Evolutionary conservation across 2,329 filamentous ascomycete species (phyloP), one percentile per base, ranked within the genome.

Genomic region (Calycina marina): DNA sequence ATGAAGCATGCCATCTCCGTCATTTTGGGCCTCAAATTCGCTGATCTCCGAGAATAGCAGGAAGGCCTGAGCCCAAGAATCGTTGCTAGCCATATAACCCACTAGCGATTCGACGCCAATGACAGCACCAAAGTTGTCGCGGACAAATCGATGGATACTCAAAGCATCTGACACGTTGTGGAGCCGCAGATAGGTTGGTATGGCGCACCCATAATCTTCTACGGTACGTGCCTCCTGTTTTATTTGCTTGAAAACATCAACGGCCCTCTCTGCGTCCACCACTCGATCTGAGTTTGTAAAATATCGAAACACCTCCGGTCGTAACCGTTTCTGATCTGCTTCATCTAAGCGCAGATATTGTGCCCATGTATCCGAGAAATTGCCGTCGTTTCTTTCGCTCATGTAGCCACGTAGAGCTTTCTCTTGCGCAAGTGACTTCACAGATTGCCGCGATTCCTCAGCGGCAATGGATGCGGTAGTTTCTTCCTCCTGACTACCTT

Each of bases 191-290:
- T 62, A 56, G 14, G 65, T 58, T 26, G 52, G 51, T 14, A 63
- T 56, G 15, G 60, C 55, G 25, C 54, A 46, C 31, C 55, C 45
- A 44, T 68, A 72, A 32, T 63, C 58, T 4, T 52, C 49, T 5
- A 51, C 42, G 2, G 51, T 55, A 15, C 62, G 59, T 22, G 54
- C 34, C 6, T 52, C 33, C 17, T 28, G 15, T n/a, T 31, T 31
- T 9, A 48, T 24, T 6, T 22, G 22, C 16, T 59, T 46, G 42
- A 71, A 71, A 6, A 71, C 38, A n/a, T 53, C 39, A 30, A 60
- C 52, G 12, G 56, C 52, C 28, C 62, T 58, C 35, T 55, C 53
- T 10, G 57, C 50, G 44, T 68, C 56, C 14, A 54, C 30, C 3
- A 46, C 20, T 9, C 49, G 40, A 25, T 43, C 36, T 8, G 63